A percentile compares a stretch with the other conserved stretches of the same genome.
These are phyloP conservation scores for Rhinocladiella similis DNA, from an alignment of 2,329 filamentous ascomycete species.

Conservation along the genomic window DNA sequence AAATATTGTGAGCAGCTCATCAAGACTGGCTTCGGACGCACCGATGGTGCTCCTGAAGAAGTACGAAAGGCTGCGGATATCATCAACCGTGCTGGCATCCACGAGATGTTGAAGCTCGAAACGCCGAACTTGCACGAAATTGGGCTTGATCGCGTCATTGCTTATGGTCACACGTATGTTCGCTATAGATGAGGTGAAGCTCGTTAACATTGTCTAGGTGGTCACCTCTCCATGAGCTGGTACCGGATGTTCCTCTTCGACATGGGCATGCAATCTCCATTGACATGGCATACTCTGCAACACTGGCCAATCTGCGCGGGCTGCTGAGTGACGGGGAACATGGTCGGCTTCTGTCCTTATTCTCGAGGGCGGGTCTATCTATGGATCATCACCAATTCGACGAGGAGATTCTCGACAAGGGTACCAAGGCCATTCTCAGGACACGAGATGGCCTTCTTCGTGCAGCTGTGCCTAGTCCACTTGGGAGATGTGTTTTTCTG, in stretches of 20 bases:
- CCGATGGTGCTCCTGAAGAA: constrained; percentile 56
- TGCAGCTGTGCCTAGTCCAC: constrained; percentile 66
- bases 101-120: constrained; percentile 73
- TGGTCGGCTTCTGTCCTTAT: constrained; percentile 62
- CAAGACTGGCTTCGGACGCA: constrained; percentile 62
- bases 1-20: constrained; percentile 70
- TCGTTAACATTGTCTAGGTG: constrained; percentile 47
- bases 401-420: constrained; percentile 64
- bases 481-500: constrained; percentile 67
- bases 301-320: constrained; percentile 63
- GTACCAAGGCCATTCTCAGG: constrained; percentile 68
- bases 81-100: constrained; percentile 69
- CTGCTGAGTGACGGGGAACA: constrained; percentile 63
- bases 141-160: constrained; percentile 70
- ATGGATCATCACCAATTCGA: constrained; percentile 72
- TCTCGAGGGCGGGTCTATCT: constrained; percentile 68
- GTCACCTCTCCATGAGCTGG: constrained; percentile 71
- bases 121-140: constrained; percentile 74
- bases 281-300: constrained; percentile 74
- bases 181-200: too few species aligned
- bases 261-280: constrained; percentile 75
- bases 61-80: constrained; percentile 62
- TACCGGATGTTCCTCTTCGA: constrained; percentile 66
- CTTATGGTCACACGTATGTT: constrained; percentile 68
- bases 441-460: constrained; percentile 69